phyloP scores from a whole-genome alignment of 352 stramenopile species.

The Globisporangium canariense region DNA sequence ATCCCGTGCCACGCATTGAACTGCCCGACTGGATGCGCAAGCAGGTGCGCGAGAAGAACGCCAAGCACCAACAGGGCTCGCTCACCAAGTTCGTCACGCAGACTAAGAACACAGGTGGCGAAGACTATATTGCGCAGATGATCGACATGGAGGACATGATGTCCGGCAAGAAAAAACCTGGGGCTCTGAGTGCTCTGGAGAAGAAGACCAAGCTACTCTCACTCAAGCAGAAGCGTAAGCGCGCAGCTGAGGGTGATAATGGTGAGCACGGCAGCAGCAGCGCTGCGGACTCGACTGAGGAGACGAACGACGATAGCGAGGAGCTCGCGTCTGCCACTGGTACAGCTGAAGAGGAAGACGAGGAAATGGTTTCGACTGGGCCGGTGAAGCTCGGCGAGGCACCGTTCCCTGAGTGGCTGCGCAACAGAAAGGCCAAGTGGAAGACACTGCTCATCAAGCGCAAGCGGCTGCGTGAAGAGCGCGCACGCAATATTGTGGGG shows the following conservation, averaged over 20 bases:
- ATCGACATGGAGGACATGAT: constrained; percentile 74
- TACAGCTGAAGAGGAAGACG: constrained; percentile 9
- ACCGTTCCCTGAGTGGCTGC: constrained; percentile 55
- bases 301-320: constrained; percentile 25
- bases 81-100: constrained; percentile 91
- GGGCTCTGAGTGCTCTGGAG: constrained; percentile 1
- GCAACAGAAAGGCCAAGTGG: constrained; percentile 75
- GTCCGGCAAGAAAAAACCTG: constrained; percentile 21
- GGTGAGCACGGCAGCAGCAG: constrained; percentile 12
- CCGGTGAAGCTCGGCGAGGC: constrained; percentile 60
- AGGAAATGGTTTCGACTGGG: not conserved
- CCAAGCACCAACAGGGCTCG: constrained; percentile 67
- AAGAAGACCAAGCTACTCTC: constrained; percentile 12
- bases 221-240: constrained; percentile 19
- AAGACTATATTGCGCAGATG: constrained; percentile 52
- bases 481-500: constrained; percentile 30
- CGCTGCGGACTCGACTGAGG: constrained; percentile 17
- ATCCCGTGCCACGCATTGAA: constrained; percentile 95
- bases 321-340: constrained; percentile 3
- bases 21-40: constrained; percentile 96
- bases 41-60: constrained; percentile 89
- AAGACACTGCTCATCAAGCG: constrained; percentile 51
- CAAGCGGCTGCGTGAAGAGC: constrained; percentile 56
- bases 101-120: constrained; percentile 22
- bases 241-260: not conserved